Evolutionary conservation across 2,329 filamentous ascomycete species (phyloP), one percentile per base, ranked within the genome.

Genomic region (Cryphonectria nitschkei): DNA sequence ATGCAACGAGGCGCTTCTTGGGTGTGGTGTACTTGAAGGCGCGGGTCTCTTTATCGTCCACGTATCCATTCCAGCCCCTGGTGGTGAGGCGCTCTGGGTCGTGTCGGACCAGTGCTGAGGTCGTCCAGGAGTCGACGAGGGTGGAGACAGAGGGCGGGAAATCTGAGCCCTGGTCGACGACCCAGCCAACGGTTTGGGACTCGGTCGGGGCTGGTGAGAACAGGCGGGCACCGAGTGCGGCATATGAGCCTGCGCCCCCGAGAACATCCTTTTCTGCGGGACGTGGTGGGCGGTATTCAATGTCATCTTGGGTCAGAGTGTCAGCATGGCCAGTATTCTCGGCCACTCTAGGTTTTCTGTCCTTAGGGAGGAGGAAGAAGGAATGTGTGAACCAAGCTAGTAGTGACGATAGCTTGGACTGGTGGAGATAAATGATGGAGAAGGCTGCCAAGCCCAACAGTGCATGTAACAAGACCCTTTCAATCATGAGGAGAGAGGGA

Each of bases 51-150:
- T 89, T 89, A 67, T 89, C 86, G 43, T 88, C 86, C 52, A 91
- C 89, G 78, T 98, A 98, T 65, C 93, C 93, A 79, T 98, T 98
- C 93, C 94, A 97, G 62, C 92, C 95, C 62, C 94, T 89, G 0
- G 96, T 99, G 2, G 95, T 98, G 65, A 93, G 84, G 34, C 93
- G 89, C 8, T 86, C 80, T 1, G 85, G 83, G 68, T 92, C 90
- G 65, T 88, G 82, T 68, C 94, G 88, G 74, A 96, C 83, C 22
- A 94, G 77, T 29, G 89, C 92, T 7, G 88, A 88, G 1, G 95
- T 97, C 22, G 89, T 82, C 95, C 96, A 98, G 60, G 88, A 86
- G 19, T 86, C 81, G 74, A 99, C 90, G 60, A 88, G 84, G 2
- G 85, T 78, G 64, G 87, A 86, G 67, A 97, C 84, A 16, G 87